Evolutionary conservation across 257 asterid species (phyloP).

Genomic region (Solanum chiquidenum): DNA sequence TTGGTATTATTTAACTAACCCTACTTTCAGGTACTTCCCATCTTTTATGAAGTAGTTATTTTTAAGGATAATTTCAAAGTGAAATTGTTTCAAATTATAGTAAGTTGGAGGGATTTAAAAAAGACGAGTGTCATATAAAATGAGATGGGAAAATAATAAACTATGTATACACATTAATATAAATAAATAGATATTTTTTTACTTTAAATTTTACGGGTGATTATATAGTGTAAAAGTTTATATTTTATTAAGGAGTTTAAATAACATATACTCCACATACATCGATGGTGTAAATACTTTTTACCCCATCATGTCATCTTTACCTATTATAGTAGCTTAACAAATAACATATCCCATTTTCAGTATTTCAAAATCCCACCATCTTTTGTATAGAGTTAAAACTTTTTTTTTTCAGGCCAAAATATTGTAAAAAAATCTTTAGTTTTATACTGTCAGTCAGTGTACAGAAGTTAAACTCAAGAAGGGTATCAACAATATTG

Average conservation of each 20-base stretch:
- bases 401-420: not conserved
- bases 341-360: not conserved
- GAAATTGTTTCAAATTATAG: no score
- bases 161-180: no score
- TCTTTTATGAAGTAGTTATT: not conserved
- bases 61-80: not conserved
- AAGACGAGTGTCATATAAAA: no score
- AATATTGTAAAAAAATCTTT: no score
- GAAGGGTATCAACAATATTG: not conserved
- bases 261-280: not conserved
- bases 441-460: not conserved
- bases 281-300: not conserved
- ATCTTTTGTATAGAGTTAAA: not conserved
- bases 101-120: no score
- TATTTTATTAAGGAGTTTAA: not conserved
- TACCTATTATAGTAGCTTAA: not conserved
- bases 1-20: not conserved
- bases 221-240: not conserved
- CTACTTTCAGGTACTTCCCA: not conserved
- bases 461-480: not conserved
- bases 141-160: no score
- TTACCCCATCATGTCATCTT: not conserved
- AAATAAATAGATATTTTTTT: no score
- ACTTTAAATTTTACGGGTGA: not conserved
- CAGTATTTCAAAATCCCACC: not conserved